phyloP scores from a whole-genome alignment of 2,329 filamentous ascomycete species.

The Falciphora oryzae region DNA sequence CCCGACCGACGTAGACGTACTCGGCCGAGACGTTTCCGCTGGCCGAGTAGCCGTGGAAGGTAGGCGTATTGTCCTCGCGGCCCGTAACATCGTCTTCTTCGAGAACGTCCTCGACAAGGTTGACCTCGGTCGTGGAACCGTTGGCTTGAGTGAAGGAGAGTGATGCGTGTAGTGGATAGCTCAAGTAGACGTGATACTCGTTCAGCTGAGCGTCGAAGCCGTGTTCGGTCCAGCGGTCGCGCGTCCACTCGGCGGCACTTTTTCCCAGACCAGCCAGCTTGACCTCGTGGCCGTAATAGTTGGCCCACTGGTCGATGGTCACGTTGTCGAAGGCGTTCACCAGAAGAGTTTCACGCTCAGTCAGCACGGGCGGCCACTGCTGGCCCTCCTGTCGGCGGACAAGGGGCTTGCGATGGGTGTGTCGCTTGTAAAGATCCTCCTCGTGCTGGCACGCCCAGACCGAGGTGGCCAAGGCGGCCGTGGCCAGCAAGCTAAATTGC shows the following conservation, averaged over 20 bases:
- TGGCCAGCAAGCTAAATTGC: neutral
- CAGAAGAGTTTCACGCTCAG: slow-evolving; percentile 27
- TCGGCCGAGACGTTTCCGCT: slow-evolving; percentile 69
- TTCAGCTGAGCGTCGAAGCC: slow-evolving; percentile 29
- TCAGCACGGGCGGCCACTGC: slow-evolving; percentile 26
- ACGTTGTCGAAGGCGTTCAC: slow-evolving; percentile 33
- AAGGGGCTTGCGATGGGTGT: slow-evolving; percentile 1
- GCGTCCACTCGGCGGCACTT: slow-evolving; percentile 33
- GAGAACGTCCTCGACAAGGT: slow-evolving; percentile 66
- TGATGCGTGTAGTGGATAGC: slow-evolving; percentile 53
- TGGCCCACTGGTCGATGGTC: slow-evolving; percentile 30
- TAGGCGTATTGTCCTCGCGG: slow-evolving; percentile 63
- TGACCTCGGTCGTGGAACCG: slow-evolving; percentile 55
- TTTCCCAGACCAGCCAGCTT: slow-evolving; percentile 32
- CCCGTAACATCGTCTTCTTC: slow-evolving; percentile 68
- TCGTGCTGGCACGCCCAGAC: slow-evolving; percentile 9
- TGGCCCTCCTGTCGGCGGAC: slow-evolving; percentile 6
- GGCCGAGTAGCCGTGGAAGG: slow-evolving; percentile 79
- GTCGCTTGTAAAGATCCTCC: neutral
- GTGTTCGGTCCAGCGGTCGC: slow-evolving; percentile 30
- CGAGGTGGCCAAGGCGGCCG: neutral
- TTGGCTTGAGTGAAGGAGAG: slow-evolving; percentile 33
- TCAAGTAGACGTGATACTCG: slow-evolving; percentile 54
- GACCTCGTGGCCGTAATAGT: slow-evolving; percentile 34
- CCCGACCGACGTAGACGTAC: slow-evolving; percentile 74